phyloP scores from a whole-genome alignment of 805 yeast species.

The Pichia exigua region DNA sequence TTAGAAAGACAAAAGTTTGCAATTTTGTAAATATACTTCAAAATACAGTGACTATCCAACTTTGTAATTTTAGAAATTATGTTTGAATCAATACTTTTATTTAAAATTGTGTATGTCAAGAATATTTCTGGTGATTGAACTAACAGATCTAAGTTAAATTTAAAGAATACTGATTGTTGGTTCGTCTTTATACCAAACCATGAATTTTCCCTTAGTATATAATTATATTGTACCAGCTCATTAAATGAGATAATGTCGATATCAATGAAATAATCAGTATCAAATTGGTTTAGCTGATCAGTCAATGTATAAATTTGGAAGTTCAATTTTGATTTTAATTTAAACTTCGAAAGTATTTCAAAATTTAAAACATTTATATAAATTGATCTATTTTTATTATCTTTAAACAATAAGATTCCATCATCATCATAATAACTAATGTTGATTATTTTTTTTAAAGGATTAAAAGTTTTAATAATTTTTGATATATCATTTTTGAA shows the following conservation, averaged over 20 bases:
- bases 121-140: slow-evolving; percentile 1
- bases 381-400: neutral
- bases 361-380: slow-evolving; percentile 4
- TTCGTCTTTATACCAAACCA: slow-evolving; percentile 1
- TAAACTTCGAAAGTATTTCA: neutral
- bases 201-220: neutral
- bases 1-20: neutral
- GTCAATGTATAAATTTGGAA: neutral
- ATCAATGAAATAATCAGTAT: neutral
- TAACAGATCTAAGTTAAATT: neutral
- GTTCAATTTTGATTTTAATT: neutral
- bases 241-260: neutral
- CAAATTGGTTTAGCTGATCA: neutral
- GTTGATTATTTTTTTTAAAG: neutral
- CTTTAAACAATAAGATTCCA: slow-evolving; percentile 8
- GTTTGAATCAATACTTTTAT: neutral
- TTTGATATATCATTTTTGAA: neutral
- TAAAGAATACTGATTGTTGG: neutral
- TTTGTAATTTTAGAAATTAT: neutral
- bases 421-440: slow-evolving; percentile 9
- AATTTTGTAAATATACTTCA: neutral
- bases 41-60: neutral
- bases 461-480: neutral
- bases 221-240: neutral
- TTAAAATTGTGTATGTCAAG: neutral